Percentiles rank a stretch among this genome's conserved stretches.
Evolutionary conservation across 2,329 filamentous ascomycete genomes (phyloP).

Genomic region (Ilyonectria sp.): DNA sequence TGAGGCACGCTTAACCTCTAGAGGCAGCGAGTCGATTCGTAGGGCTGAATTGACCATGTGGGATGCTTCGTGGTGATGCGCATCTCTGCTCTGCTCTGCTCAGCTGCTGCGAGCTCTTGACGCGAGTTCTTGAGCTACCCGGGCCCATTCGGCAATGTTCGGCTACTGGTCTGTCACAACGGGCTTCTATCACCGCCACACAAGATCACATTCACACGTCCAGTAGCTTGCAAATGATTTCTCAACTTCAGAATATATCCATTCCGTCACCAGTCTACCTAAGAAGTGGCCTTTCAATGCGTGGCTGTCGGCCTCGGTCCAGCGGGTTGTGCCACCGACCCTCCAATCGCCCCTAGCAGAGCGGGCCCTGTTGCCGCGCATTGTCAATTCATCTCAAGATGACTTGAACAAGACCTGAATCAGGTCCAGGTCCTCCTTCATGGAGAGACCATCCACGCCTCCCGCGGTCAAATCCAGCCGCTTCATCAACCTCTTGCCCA

Average conservation of each 20-base stretch:
- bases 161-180: constrained; percentile 11
- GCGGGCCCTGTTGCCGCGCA: constrained; percentile 11
- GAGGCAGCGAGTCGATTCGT: constrained; percentile 42
- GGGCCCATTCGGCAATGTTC: constrained; percentile 20
- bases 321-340: constrained; percentile 39
- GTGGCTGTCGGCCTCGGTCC: constrained; percentile 25
- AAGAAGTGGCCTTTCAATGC: constrained; percentile 15
- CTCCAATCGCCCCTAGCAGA: constrained; percentile 2
- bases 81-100: not conserved
- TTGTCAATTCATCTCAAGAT: constrained; percentile 1
- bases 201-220: not conserved
- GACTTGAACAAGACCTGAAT: constrained; percentile 10
- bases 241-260: constrained; percentile 20
- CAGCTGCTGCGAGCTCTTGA: not conserved
- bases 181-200: not conserved
- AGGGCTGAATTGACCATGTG: constrained; percentile 38
- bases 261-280: constrained; percentile 20
- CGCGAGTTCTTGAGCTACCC: not conserved
- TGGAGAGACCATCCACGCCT: constrained; percentile 26
- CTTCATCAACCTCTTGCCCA: constrained; percentile 6
- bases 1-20: constrained; percentile 47
- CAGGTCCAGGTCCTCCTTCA: constrained; percentile 24
- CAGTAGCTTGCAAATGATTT: not conserved
- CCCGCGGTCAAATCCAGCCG: constrained; percentile 4
- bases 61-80: not conserved